A percentile compares a stretch with the other conserved stretches of the same genome.
phyloP scores from a whole-genome alignment of 805 yeast species.

The Blastobotrys muscicola region DNA sequence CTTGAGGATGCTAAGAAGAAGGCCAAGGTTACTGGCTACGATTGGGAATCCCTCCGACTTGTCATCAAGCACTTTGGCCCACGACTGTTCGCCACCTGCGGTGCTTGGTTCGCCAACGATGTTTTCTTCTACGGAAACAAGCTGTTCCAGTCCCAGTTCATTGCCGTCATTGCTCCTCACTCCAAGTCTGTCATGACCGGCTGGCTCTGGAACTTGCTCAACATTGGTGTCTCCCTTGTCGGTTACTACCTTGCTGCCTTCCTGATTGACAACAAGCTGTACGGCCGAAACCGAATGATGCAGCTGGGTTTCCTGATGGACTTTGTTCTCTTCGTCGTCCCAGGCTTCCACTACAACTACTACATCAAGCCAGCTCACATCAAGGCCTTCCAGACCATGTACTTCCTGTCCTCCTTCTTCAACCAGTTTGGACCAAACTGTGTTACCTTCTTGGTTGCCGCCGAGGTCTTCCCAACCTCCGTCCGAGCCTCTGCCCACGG shows the following conservation, averaged over 20 bases:
- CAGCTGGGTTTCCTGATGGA: conserved; percentile 44
- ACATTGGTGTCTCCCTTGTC: conserved; percentile 46
- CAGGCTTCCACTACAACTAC: conserved; percentile 42
- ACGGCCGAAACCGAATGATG: conserved; percentile 50
- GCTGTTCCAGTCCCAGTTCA: conserved; percentile 36
- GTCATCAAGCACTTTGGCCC: conserved; percentile 20
- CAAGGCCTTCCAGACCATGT: conserved; percentile 38
- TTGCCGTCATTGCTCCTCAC: conserved; percentile 14
- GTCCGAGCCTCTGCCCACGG: conserved; percentile 60
- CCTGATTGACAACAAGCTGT: conserved; percentile 34
- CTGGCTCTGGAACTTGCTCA: conserved; percentile 44
- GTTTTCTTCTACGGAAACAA: conserved; percentile 49
- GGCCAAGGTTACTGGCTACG: conserved; percentile 27
- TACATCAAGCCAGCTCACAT: conserved; percentile 16
- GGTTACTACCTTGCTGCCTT: conserved; percentile 51
- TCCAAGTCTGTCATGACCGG: conserved; percentile 35
- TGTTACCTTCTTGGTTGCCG: conserved; percentile 51
- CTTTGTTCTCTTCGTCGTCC: conserved; percentile 42
- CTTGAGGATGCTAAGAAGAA: conserved; percentile 21
- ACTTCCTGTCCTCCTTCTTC: conserved; percentile 50
- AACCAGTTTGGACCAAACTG: conserved; percentile 56
- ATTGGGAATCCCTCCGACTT: conserved; percentile 20
- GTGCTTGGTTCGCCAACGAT: conserved; percentile 52
- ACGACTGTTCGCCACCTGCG: conserved; percentile 50
- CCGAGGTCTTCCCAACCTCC: conserved; percentile 53